phyloP scores from a whole-genome alignment of 1,284 basidiomycete species.

The Leccinum huronense region DNA sequence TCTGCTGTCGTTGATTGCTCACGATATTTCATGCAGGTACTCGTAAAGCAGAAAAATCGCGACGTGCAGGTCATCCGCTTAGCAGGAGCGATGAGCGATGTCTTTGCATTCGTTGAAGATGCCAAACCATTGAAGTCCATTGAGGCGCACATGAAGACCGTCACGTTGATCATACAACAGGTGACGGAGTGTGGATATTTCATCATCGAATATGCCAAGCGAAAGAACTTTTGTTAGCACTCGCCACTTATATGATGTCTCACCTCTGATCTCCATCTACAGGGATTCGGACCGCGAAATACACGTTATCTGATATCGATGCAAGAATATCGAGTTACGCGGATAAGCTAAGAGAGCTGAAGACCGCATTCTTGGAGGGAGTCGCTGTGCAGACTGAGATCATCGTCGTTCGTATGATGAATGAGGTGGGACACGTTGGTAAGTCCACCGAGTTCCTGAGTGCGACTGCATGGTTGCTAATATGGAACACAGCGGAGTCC shows the following conservation, averaged over 20 bases:
- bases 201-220: not conserved
- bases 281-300: not conserved
- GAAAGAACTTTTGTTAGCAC: not conserved
- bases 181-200: conserved; percentile 1
- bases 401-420: not conserved
- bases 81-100: not conserved
- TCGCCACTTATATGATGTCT: not conserved
- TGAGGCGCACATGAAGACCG: not conserved
- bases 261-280: not conserved
- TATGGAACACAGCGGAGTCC: not conserved
- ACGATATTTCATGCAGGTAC: not conserved
- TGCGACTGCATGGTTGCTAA: not conserved
- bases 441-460: not conserved
- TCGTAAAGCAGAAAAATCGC: not conserved
- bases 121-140: not conserved
- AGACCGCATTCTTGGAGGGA: not conserved
- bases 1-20: not conserved
- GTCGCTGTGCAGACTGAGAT: not conserved
- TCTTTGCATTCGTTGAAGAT: not conserved
- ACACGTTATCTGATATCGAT: not conserved
- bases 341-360: not conserved
- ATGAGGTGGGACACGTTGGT: not conserved
- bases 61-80: not conserved
- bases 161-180: not conserved
- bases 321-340: not conserved